These are phyloP conservation scores for Aspergillus sp. DNA, from an alignment of 2,329 filamentous ascomycete species.

Conservation along the genomic window DNA sequence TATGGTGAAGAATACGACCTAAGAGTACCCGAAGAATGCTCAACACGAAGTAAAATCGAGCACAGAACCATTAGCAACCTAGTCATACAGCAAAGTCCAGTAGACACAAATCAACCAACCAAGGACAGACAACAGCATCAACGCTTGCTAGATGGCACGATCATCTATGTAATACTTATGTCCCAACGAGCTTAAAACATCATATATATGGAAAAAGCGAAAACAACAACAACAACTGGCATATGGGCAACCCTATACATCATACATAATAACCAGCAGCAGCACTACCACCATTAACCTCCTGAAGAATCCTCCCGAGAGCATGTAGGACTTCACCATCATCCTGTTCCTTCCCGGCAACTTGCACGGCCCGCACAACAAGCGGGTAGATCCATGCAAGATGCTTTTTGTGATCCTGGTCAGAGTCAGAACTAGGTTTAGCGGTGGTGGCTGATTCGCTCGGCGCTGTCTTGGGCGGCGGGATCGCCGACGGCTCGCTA, in stretches of 20 bases:
- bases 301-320: conserved; percentile 62
- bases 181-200: neutral
- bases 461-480: conserved; percentile 39
- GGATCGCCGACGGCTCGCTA: conserved; percentile 71
- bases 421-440: conserved; percentile 41
- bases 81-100: neutral
- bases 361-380: conserved; percentile 43
- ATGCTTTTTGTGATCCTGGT: conserved; percentile 64
- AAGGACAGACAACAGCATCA: neutral
- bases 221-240: neutral
- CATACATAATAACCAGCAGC: conserved; percentile 30
- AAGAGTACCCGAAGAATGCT: too few relatives aligned
- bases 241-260: neutral
- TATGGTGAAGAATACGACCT: too few relatives aligned
- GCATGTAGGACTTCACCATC: conserved; percentile 47
- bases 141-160: neutral
- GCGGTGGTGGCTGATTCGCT: conserved; percentile 48
- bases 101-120: neutral
- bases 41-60: too few relatives aligned
- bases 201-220: neutral
- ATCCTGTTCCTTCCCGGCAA: conserved; percentile 44
- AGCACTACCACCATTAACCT: conserved; percentile 52
- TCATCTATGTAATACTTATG: neutral
- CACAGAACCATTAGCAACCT: too few relatives aligned
- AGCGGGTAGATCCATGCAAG: conserved; percentile 79